phyloP scores from a whole-genome alignment of 441 rosid genomes.

The Brassica hybrid region DNA sequence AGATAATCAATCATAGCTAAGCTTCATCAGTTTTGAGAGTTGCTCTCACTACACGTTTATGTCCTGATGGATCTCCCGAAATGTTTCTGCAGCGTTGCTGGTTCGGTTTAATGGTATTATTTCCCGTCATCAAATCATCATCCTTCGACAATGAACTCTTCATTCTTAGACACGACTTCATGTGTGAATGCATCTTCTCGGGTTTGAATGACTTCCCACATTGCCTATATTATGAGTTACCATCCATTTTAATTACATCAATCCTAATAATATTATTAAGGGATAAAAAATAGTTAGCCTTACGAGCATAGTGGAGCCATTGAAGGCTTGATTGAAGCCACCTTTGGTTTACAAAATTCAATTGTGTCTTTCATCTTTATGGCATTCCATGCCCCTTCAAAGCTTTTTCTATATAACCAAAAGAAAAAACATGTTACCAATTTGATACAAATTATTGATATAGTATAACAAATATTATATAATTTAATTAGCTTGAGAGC shows the following conservation, averaged over 20 bases:
- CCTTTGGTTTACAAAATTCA: constrained; percentile 44
- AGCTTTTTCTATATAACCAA: constrained; percentile 48
- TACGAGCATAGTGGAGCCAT: constrained; percentile 76
- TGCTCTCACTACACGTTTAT: constrained; percentile 25
- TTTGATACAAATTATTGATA: constrained; percentile 4
- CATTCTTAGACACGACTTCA: constrained; percentile 67
- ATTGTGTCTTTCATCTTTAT: constrained; percentile 47
- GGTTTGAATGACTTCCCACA: constrained; percentile 77
- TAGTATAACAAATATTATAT: neutral
- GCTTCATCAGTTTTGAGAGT: constrained; percentile 27
- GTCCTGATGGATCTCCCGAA: constrained; percentile 21
- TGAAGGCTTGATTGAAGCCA: constrained; percentile 25
- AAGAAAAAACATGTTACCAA: constrained; percentile 1
- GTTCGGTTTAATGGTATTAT: constrained; percentile 19
- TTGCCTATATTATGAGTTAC: constrained; percentile 64
- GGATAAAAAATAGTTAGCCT: constrained; percentile 34
- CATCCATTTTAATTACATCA: neutral
- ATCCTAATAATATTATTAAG: neutral
- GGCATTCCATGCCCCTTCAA: constrained; percentile 46
- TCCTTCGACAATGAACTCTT: too few relatives aligned
- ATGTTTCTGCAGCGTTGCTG: constrained; percentile 36
- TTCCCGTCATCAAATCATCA: too few relatives aligned
- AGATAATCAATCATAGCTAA: neutral
- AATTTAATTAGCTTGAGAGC: constrained; percentile 11
- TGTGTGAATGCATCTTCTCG: constrained; percentile 74